These are phyloP conservation scores for Beta corolliflora DNA, from an alignment of 179 eudicot genomes.

Conservation along the genomic window DNA sequence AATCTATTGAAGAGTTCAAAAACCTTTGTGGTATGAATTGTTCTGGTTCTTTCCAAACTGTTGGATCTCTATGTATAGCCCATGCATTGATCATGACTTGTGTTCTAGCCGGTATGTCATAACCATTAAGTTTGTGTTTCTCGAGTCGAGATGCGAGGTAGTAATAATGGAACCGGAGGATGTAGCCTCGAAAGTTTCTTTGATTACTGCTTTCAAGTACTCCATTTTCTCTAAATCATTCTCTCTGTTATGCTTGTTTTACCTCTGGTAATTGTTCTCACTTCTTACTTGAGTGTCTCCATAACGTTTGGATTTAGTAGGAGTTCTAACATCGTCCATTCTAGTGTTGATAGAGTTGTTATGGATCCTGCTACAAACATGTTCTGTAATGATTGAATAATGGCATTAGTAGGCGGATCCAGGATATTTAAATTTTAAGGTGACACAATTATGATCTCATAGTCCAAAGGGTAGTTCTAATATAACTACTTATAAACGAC, in stretches of 20 bases:
- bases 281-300: slow-evolving; percentile 38
- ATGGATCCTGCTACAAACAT: slow-evolving; percentile 8
- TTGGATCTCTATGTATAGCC: background rate
- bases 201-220: slow-evolving; percentile 48
- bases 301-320: slow-evolving; percentile 37
- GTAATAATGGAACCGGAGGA: slow-evolving; percentile 45
- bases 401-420: background rate
- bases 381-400: background rate
- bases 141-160: slow-evolving; percentile 3
- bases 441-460: too few relatives aligned
- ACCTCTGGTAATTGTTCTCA: slow-evolving; percentile 27
- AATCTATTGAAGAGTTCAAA: background rate
- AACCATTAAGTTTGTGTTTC: background rate
- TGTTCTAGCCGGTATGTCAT: slow-evolving; percentile 3
- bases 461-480: too few relatives aligned
- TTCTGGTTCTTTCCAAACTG: background rate
- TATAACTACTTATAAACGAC: too few relatives aligned
- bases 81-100: slow-evolving; percentile 29
- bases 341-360: slow-evolving; percentile 26
- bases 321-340: slow-evolving; percentile 66
- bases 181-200: slow-evolving; percentile 54
- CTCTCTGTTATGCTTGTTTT: slow-evolving; percentile 35
- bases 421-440: too few relatives aligned
- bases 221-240: slow-evolving; percentile 41
- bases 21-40: slow-evolving; percentile 6